A percentile compares a stretch with the other conserved stretches of the same genome.
These are phyloP conservation scores for Prototheca stagnorum DNA, from an alignment of 163 green algal genomes.

Conservation along the genomic window DNA sequence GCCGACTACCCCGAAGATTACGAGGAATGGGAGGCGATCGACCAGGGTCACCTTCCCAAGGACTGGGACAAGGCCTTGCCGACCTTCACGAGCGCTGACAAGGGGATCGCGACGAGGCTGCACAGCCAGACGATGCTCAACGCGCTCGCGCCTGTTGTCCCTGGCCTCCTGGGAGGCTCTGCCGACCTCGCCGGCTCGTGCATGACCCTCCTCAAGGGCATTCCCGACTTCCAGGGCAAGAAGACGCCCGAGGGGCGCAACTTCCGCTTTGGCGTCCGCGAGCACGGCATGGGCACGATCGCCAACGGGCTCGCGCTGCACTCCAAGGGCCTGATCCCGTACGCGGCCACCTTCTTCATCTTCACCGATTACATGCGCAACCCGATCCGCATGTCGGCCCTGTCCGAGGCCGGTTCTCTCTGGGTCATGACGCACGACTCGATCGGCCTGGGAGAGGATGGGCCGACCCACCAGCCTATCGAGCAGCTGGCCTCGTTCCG, in stretches of 20 bases:
- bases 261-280: slow-evolving; percentile 90
- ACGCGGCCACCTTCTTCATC: slow-evolving; percentile 99
- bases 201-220: slow-evolving; percentile 95
- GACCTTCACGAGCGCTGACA: slow-evolving; percentile 80
- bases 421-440: slow-evolving; percentile 99
- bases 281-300: slow-evolving; percentile 97
- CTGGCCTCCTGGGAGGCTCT: slow-evolving; percentile 86
- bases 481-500: slow-evolving; percentile 98
- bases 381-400: slow-evolving; percentile 85
- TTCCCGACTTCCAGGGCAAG: slow-evolving; percentile 63
- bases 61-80: slow-evolving; percentile 77
- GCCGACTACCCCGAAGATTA: slow-evolving; percentile 77
- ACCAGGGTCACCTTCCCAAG: slow-evolving; percentile 58
- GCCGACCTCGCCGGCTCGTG: slow-evolving; percentile 96
- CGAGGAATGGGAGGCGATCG: slow-evolving; percentile 52
- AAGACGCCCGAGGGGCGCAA: slow-evolving; percentile 74
- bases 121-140: slow-evolving; percentile 94
- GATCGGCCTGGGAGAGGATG: slow-evolving; percentile 97
- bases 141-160: slow-evolving; percentile 67
- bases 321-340: slow-evolving; percentile 76
- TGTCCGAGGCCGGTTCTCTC: slow-evolving; percentile 55
- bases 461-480: slow-evolving; percentile 92
- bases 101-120: slow-evolving; percentile 83
- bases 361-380: slow-evolving; percentile 99
- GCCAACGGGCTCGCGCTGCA: slow-evolving; percentile 89